Percentiles rank a stretch among this genome's conserved stretches.
Evolutionary conservation across 176 grass and related monocot genomes (phyloP).

Genomic region (Phragmites australis): DNA sequence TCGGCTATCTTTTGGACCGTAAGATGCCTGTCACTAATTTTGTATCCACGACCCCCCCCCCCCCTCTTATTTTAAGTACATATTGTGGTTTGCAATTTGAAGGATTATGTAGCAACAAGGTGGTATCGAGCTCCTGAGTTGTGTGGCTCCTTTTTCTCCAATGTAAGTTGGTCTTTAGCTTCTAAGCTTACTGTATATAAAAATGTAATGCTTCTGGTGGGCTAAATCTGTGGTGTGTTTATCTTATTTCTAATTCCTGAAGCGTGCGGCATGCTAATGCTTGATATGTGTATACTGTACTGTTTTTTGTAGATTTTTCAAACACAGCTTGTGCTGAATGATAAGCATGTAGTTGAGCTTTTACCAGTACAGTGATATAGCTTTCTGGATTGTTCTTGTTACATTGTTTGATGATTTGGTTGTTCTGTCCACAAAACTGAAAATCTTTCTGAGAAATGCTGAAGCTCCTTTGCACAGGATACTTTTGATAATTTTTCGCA

Average conservation of each 20-base stretch:
- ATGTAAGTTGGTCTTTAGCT: slow-evolving; percentile 54
- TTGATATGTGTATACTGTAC: neutral
- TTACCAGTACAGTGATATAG: neutral
- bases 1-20: slow-evolving; percentile 91
- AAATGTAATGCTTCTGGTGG: neutral
- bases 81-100: slow-evolving; percentile 35
- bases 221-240: slow-evolving; percentile 2
- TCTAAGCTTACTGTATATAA: neutral
- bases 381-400: slow-evolving; percentile 10
- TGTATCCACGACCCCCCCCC: no score
- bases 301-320: neutral
- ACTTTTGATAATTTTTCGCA: neutral
- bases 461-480: slow-evolving; percentile 12
- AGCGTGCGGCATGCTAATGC: neutral
- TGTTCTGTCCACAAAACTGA: neutral
- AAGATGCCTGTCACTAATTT: slow-evolving; percentile 32
- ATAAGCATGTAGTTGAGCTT: neutral
- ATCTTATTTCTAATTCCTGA: slow-evolving; percentile 17
- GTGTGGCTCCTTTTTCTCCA: slow-evolving; percentile 94
- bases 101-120: slow-evolving; percentile 99
- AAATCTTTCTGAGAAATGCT: slow-evolving; percentile 22
- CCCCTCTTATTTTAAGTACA: slow-evolving; percentile 20
- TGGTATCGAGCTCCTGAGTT: slow-evolving; percentile 98
- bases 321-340: slow-evolving; percentile 2
- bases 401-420: neutral